Percentiles rank a stretch among this genome's conserved stretches.
These are phyloP conservation scores for Lithohypha guttulata DNA, from an alignment of 2,329 filamentous ascomycete genomes.

Conservation along the genomic window DNA sequence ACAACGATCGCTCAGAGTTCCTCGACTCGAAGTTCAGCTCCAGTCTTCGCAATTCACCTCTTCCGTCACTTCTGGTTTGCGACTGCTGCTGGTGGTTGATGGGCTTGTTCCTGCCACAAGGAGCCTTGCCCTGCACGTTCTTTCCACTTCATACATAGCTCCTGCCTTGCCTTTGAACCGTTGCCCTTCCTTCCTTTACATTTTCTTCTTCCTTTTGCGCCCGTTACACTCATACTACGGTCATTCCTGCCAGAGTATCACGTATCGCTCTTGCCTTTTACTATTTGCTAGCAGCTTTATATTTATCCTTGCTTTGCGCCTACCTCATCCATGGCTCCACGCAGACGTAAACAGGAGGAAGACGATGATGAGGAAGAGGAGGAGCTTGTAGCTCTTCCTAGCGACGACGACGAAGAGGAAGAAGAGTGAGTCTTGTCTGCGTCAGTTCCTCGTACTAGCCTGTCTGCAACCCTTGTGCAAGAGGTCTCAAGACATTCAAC, in stretches of 20 bases:
- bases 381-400: slow-evolving; percentile 38
- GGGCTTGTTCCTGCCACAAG: slow-evolving; percentile 10
- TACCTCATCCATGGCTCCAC: slow-evolving; percentile 33
- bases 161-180: slow-evolving; percentile 15
- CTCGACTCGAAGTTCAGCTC: slow-evolving; percentile 6
- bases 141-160: slow-evolving; percentile 17
- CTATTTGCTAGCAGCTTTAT: slow-evolving; percentile 6
- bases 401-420: slow-evolving; percentile 41
- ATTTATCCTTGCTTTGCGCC: slow-evolving; percentile 30
- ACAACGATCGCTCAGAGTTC: not conserved
- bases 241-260: not conserved
- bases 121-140: slow-evolving; percentile 3
- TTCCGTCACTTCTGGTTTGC: slow-evolving; percentile 8
- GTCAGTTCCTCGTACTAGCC: no score
- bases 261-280: slow-evolving; percentile 10
- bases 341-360: slow-evolving; percentile 40
- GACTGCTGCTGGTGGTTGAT: slow-evolving; percentile 7
- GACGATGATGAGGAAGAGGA: slow-evolving; percentile 38
- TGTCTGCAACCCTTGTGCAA: no score
- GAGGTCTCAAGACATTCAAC: no score
- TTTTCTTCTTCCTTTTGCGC: slow-evolving; percentile 14
- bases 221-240: slow-evolving; percentile 8
- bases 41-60: slow-evolving; percentile 9
- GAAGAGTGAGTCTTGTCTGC: slow-evolving; percentile 39
- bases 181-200: slow-evolving; percentile 18